Conservation (phyloP, 768 basidiomycete genomes). For the Agrocybe chaxingu region DNA sequence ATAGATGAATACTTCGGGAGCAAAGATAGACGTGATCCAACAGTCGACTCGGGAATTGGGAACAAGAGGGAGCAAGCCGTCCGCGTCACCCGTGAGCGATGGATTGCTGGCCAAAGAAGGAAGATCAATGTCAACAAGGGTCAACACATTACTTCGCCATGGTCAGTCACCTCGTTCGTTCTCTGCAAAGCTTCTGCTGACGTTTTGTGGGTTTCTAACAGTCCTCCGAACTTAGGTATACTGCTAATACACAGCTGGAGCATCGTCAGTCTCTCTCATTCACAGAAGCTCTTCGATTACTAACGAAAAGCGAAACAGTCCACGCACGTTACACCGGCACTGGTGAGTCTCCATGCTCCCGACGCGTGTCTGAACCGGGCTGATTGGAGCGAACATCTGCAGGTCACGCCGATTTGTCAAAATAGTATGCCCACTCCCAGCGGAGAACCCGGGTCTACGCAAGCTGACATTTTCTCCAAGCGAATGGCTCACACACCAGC, state of each 20-base stretch:
- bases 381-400: conserved; percentile 6
- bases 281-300: conserved; percentile 3
- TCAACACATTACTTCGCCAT: conserved; percentile 35
- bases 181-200: conserved; percentile 3
- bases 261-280: conserved; percentile 61
- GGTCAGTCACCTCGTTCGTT: conserved; percentile 33
- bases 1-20: conserved; percentile 2
- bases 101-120: too few relatives aligned
- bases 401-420: conserved; percentile 96
- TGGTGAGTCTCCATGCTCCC: conserved; percentile 45
- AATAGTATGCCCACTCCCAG: conserved; percentile 64
- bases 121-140: conserved; percentile 22
- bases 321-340: conserved; percentile 97
- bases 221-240: conserved; percentile 93
- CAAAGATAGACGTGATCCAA: conserved; percentile 4
- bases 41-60: too few relatives aligned
- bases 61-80: too few relatives aligned
- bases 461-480: conserved; percentile 35
- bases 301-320: conserved; percentile 44
- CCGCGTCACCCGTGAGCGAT: too few relatives aligned
- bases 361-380: not conserved
- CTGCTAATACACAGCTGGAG: conserved; percentile 93
- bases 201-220: conserved; percentile 24
- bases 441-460: conserved; percentile 3
- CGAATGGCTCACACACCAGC: conserved; percentile 97